Percentiles rank a stretch among this genome's conserved stretches.
phyloP scores from a whole-genome alignment of 2,329 filamentous ascomycete species.

The Chaetomium olivaceum region DNA sequence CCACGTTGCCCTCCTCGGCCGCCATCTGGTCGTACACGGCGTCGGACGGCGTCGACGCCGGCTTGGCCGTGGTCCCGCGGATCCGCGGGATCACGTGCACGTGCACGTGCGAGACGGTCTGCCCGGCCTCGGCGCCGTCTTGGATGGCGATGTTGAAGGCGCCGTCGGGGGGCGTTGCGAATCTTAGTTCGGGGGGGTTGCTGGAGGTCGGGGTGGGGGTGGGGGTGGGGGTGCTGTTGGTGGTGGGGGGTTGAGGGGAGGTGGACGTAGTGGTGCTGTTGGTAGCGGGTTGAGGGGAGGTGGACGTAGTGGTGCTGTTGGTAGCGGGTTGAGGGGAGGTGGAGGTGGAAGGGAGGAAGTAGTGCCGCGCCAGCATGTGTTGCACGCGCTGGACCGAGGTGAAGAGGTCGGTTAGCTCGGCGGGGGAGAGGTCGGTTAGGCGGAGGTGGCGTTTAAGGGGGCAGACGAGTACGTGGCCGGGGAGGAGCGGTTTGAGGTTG shows the following conservation, averaged over 20 bases:
- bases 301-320: not conserved
- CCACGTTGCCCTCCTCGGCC: conserved; percentile 80
- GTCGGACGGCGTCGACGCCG: conserved; percentile 55
- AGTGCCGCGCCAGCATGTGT: conserved; percentile 65
- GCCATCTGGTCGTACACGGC: conserved; percentile 82
- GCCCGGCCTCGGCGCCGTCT: conserved; percentile 84
- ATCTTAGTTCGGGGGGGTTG: no score
- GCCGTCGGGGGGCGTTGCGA: conserved; percentile 44
- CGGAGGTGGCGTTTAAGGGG: conserved; percentile 69
- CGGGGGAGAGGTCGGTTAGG: conserved; percentile 69
- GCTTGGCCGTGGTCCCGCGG: conserved; percentile 53
- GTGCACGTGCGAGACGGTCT: conserved; percentile 92
- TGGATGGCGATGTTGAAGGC: conserved; percentile 95
- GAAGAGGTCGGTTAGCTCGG: conserved; percentile 81
- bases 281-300: conserved; percentile 42
- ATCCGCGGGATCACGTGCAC: conserved; percentile 83
- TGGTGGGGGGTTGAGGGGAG: not conserved
- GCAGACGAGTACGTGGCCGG: conserved; percentile 90
- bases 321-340: not conserved
- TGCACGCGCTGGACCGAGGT: conserved; percentile 81
- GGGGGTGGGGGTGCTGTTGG: not conserved
- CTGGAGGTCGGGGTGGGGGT: no score
- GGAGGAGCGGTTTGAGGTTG: conserved; percentile 91
- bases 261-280: conserved; percentile 44
- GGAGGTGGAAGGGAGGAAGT: conserved; percentile 44